Evolutionary conservation across 192 early-diverging fungal genomes (phyloP).

Genomic region (Ambispora gerdemannii): DNA sequence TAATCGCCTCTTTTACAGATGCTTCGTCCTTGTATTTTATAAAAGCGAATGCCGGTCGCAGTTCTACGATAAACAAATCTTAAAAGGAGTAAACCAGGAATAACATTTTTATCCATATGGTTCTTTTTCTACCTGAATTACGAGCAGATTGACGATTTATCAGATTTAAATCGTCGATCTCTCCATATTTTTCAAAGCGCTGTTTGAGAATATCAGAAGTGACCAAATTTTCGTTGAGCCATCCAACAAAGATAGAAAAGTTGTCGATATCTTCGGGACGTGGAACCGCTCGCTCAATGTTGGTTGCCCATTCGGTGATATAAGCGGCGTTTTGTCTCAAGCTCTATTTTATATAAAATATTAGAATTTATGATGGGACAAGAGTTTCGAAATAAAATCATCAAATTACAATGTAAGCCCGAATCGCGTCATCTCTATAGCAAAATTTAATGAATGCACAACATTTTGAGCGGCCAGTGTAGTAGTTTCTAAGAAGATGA

Average conservation of each 20-base stretch:
- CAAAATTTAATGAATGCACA: conserved; percentile 69
- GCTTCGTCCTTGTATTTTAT: conserved; percentile 53
- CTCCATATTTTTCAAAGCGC: conserved; percentile 56
- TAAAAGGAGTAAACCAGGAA: background rate
- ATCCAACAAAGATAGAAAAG: conserved; percentile 62
- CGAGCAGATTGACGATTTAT: conserved; percentile 43
- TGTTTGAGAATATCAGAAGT: conserved; percentile 50
- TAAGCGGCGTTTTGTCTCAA: conserved; percentile 41
- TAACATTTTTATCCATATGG: no score
- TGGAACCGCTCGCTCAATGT: conserved; percentile 42
- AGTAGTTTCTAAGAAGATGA: conserved; percentile 46
- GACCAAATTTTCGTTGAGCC: conserved; percentile 49
- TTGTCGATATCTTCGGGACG: conserved; percentile 50
- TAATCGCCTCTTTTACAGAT: conserved; percentile 49
- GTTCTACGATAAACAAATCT: conserved; percentile 13
- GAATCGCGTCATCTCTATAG: conserved; percentile 71
- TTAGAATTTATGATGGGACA: no score
- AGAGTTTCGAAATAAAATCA: no score
- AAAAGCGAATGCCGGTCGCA: conserved; percentile 62
- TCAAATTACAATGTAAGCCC: conserved; percentile 52
- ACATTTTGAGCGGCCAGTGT: conserved; percentile 43
- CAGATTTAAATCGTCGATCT: conserved; percentile 46
- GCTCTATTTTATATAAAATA: conserved; percentile 25
- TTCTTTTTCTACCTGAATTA: conserved; percentile 6
- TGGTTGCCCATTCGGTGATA: conserved; percentile 64